Base-by-base conservation (phyloP, 768 basidiomycete genomes). In the Coprinopsis sp. region DNA sequence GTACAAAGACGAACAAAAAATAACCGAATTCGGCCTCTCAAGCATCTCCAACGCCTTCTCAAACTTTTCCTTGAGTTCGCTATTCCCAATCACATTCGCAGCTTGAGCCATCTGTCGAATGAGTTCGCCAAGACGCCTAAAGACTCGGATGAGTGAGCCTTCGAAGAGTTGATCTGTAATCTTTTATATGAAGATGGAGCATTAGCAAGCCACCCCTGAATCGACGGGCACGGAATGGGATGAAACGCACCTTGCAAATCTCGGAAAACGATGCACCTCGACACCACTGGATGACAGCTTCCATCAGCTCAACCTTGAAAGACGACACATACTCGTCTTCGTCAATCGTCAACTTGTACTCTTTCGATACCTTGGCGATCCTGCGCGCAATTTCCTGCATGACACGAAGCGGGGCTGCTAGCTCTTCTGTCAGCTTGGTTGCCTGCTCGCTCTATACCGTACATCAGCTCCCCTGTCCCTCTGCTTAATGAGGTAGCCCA, bases 251-350 rank as follows among this genome's bases (percentile, higher is more conserved):
- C 81, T 96, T 96, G 78, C 90, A 92, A 46, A 97, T 92, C 21
- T 99, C 95, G 1, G 87, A 73, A 67, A 99, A 99, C 22, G 90
- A 91, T 13, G 93, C 90, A 3, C 96, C 96, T n/a, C 91, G 82
- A 69, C 95, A 98, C 96, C 96, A 99, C 51, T 92, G 88, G 28
- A 92, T 76, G 8, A 98, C 96, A 1, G 90, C 91, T 53, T 98
- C 96, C 93, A 98, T 99, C 40, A 99, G 81, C 59, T 97, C 95
- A 16, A 96, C 91, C 67, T 97, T 98, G 82, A 99, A 99, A 10
- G 88, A 91, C 44, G 84, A 76, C 1, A 99, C 91, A 63, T 99
- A 99, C 52, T 95, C 91, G 48, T 96, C 87, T 64, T 98, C 95
- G 44, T 88, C 82, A 37, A 98, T 64, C 1, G 84, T 67, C 3